Percentiles rank a stretch among this genome's conserved stretches.
These are phyloP conservation scores for Cladophialophora chaetospira DNA, from an alignment of 2,329 filamentous ascomycete species.

Conservation along the genomic window DNA sequence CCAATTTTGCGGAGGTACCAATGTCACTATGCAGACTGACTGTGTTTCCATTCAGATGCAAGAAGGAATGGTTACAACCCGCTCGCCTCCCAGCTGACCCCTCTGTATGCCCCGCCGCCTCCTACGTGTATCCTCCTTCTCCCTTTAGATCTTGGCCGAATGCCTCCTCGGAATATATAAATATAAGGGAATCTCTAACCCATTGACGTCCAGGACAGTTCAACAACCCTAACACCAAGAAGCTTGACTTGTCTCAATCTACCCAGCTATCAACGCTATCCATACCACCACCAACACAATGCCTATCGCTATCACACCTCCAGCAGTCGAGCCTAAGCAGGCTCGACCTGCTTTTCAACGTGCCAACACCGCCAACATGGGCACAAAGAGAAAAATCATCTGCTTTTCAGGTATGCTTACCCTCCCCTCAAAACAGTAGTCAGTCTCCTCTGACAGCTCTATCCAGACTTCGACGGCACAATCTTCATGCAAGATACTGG, in stretches of 20 bases:
- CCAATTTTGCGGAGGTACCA: slow-evolving; percentile 13
- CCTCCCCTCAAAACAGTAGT: neutral
- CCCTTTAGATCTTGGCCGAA: neutral
- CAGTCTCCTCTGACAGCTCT: slow-evolving; percentile 21
- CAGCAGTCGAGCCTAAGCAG: slow-evolving; percentile 28
- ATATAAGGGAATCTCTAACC: slow-evolving; percentile 1
- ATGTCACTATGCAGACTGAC: slow-evolving; percentile 4
- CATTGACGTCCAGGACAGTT: neutral
- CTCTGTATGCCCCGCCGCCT: slow-evolving; percentile 18
- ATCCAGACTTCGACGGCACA: slow-evolving; percentile 68
- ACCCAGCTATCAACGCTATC: neutral
- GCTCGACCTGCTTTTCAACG: slow-evolving; percentile 25
- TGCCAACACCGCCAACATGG: slow-evolving; percentile 32
- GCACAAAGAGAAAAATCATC: slow-evolving; percentile 47
- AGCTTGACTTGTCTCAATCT: neutral
- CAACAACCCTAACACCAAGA: neutral
- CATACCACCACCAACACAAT: slow-evolving; percentile 17
- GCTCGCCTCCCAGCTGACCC: neutral
- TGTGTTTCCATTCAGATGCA: neutral
- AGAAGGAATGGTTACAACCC: neutral
- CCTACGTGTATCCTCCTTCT: slow-evolving; percentile 19
- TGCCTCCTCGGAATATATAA: neutral
- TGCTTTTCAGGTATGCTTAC: slow-evolving; percentile 47
- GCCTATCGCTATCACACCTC: slow-evolving; percentile 32
- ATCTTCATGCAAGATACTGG: slow-evolving; percentile 73